Conservation (phyloP, 2,329 filamentous ascomycete genomes). For the Xylaria sp. region DNA sequence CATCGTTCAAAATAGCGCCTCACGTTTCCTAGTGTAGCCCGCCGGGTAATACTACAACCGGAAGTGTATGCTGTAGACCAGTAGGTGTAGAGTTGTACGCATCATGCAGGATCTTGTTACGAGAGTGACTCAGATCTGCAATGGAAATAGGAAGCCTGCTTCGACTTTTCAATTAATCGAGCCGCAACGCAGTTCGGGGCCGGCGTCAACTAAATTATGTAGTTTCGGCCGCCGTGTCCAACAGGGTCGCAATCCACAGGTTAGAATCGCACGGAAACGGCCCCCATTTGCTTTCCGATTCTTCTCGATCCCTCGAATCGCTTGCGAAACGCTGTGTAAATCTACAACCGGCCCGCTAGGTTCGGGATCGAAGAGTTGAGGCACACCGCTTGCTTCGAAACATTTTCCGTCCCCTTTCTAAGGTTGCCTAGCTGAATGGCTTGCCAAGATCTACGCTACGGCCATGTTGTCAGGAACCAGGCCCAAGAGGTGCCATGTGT, state of each 20-base stretch:
- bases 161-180: conserved; percentile 10
- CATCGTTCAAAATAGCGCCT: conserved; percentile 1
- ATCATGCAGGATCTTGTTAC: conserved; percentile 16
- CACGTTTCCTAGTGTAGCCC: conserved; percentile 9
- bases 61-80: background rate
- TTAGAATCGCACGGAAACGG: conserved; percentile 20
- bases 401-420: background rate
- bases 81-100: conserved; percentile 3
- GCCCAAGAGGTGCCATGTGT: conserved; percentile 44
- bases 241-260: conserved; percentile 23
- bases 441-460: conserved; percentile 12
- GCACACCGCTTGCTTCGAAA: conserved; percentile 18
- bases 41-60: conserved; percentile 6
- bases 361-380: background rate
- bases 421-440: background rate
- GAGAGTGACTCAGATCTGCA: background rate
- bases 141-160: conserved; percentile 18
- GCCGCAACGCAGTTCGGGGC: conserved; percentile 3
- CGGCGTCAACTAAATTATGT: conserved; percentile 20
- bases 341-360: background rate
- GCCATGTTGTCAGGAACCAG: conserved; percentile 34
- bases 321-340: conserved; percentile 14
- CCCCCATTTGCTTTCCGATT: conserved; percentile 23
- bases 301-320: background rate
- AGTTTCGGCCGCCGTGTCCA: conserved; percentile 22